Conservation (phyloP, 352 stramenopile genomes). For the Globisporangium ultimum region DNA sequence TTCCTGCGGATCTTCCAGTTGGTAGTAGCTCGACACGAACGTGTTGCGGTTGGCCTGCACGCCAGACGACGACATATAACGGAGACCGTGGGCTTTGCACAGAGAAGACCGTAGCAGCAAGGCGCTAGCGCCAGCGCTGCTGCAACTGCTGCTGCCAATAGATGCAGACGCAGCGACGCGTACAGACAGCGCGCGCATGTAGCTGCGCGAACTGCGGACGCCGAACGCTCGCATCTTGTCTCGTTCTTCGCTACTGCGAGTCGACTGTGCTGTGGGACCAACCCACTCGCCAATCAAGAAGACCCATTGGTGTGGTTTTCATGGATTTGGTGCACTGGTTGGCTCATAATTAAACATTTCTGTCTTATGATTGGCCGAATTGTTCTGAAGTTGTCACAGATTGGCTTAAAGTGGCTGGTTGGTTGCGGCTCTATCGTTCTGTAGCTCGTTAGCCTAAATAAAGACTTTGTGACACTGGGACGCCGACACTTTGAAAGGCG, state of each 20-base stretch:
- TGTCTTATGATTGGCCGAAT: conserved; percentile 6
- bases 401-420: conserved; percentile 36
- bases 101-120: background rate
- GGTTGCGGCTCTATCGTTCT: background rate
- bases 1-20: conserved; percentile 61
- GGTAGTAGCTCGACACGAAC: conserved; percentile 83
- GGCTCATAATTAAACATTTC: background rate
- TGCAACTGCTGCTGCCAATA: background rate
- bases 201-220: conserved; percentile 14
- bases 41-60: conserved; percentile 25
- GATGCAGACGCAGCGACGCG: conserved; percentile 2
- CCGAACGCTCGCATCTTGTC: conserved; percentile 23
- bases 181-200: conserved; percentile 7
- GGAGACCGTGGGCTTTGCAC: background rate
- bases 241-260: background rate
- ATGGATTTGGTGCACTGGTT: background rate
- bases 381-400: conserved; percentile 4
- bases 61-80: conserved; percentile 18
- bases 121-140: conserved; percentile 3
- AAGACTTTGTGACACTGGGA: background rate
- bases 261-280: conserved; percentile 6
- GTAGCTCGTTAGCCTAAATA: too few species aligned
- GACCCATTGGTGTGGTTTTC: too few species aligned
- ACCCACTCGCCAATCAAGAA: conserved; percentile 9
- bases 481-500: background rate